These are phyloP conservation scores for Phytopythium boreale DNA, from an alignment of 352 stramenopile genomes.

Conservation along the genomic window DNA sequence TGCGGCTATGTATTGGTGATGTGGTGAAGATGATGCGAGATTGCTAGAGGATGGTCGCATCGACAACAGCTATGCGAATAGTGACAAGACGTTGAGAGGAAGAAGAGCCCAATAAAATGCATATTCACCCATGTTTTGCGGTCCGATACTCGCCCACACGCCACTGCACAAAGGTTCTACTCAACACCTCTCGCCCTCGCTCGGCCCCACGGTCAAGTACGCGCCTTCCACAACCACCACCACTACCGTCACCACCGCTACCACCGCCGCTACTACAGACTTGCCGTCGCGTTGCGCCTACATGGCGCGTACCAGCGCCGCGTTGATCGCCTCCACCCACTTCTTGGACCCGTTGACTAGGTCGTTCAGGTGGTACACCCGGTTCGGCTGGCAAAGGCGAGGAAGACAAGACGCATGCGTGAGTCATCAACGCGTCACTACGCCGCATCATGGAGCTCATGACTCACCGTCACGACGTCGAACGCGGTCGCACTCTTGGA, in stretches of 20 bases:
- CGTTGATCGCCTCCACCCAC: constrained; percentile 88
- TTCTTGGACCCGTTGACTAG: constrained; percentile 89
- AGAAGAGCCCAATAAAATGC: constrained; percentile 11
- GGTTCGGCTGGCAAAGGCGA: constrained; percentile 54
- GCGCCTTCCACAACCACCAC: constrained; percentile 14
- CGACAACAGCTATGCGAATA: no score
- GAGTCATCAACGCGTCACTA: no score
- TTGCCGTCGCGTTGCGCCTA: constrained; percentile 22
- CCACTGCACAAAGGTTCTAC: constrained; percentile 26
- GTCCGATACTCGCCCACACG: constrained; percentile 11
- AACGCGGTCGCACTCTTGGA: constrained; percentile 84
- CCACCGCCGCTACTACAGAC: constrained; percentile 14
- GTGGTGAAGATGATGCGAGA: no score
- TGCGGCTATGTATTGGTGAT: no score
- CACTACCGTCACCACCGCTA: constrained; percentile 4
- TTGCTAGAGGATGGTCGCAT: not conserved
- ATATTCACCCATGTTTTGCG: constrained; percentile 14
- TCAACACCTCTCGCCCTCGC: constrained; percentile 17
- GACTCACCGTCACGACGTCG: constrained; percentile 78
- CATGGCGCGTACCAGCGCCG: constrained; percentile 65
- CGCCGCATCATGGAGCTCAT: not conserved
- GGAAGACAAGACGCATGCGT: not conserved
- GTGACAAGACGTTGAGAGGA: no score
- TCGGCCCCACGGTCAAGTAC: not conserved
- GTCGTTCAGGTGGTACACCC: constrained; percentile 87